phyloP scores from a whole-genome alignment of 495 filamentous ascomycete genomes.

The Penicillium steckii region DNA sequence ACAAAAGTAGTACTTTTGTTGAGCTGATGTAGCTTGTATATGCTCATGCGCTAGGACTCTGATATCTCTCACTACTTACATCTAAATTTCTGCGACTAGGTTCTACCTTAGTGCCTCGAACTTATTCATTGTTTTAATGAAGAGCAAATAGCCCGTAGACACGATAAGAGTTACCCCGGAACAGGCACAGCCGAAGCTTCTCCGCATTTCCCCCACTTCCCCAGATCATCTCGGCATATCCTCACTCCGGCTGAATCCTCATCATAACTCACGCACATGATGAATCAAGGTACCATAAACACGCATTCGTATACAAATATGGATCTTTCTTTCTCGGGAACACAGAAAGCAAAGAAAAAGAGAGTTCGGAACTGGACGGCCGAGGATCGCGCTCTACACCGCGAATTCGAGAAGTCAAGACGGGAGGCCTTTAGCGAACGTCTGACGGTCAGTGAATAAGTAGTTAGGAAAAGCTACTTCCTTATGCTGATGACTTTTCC shows the following conservation, averaged over 20 bases:
- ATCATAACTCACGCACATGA: too few species aligned
- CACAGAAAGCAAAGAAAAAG: constrained; percentile 15
- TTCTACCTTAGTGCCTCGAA: too few species aligned
- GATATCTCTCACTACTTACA: too few species aligned
- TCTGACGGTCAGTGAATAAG: constrained; percentile 4
- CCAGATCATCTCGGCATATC: constrained; percentile 7
- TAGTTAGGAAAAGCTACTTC: background rate
- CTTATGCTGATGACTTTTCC: background rate
- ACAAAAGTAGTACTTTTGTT: too few species aligned
- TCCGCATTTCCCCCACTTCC: constrained; percentile 17
- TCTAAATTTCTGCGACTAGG: too few species aligned
- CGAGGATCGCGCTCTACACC: constrained; percentile 16
- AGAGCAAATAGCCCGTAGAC: too few species aligned
- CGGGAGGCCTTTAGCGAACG: constrained; percentile 18
- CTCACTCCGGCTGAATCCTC: background rate
- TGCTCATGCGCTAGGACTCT: too few species aligned
- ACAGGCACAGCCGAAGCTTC: constrained; percentile 2
- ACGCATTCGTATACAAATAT: background rate
- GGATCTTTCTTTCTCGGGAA: background rate
- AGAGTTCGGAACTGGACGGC: constrained; percentile 17
- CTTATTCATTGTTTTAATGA: too few species aligned
- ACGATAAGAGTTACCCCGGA: background rate
- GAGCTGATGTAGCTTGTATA: too few species aligned
- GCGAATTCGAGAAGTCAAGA: constrained; percentile 18
- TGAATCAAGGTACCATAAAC: too few species aligned